Evolutionary conservation across 371 early-diverging fungal species (phyloP).

Genomic region (Sporodiniella umbellata): DNA sequence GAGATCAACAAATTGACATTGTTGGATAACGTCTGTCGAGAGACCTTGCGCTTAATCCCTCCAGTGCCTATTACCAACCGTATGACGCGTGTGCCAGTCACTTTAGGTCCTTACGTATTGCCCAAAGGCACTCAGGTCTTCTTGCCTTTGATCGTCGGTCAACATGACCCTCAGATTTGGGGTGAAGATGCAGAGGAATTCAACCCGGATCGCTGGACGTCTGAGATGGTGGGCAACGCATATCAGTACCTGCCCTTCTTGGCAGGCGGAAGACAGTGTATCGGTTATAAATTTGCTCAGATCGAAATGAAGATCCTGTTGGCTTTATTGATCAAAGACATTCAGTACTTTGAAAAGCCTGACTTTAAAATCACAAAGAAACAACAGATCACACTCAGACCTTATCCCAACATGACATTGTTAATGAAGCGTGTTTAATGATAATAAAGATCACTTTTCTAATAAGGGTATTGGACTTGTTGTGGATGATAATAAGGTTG

Average conservation of each 20-base stretch:
- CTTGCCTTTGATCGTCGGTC: constrained; percentile 39
- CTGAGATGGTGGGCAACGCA: constrained; percentile 24
- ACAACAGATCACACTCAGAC: constrained; percentile 36
- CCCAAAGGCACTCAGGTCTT: constrained; percentile 55
- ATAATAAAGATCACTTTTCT: neutral
- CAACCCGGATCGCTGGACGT: constrained; percentile 60
- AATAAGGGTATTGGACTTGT: constrained; percentile 15
- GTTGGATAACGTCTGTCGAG: constrained; percentile 52
- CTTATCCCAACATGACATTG: constrained; percentile 35
- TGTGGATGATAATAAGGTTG: constrained; percentile 9
- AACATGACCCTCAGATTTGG: constrained; percentile 54
- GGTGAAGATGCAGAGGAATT: constrained; percentile 64
- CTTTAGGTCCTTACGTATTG: constrained; percentile 37
- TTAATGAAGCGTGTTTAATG: constrained; percentile 11
- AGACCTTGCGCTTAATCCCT: constrained; percentile 49
- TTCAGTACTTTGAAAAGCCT: constrained; percentile 36
- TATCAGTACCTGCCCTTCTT: constrained; percentile 62
- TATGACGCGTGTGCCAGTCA: constrained; percentile 34
- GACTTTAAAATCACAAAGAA: constrained; percentile 22
- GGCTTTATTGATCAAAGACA: constrained; percentile 28
- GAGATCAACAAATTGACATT: constrained; percentile 39
- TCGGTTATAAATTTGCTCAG: constrained; percentile 40
- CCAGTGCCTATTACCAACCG: constrained; percentile 51
- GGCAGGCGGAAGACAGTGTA: constrained; percentile 50
- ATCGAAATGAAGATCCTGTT: constrained; percentile 39